Base-by-base conservation (phyloP, 306 rosid species). In the Oemleria cerasiformis region DNA sequence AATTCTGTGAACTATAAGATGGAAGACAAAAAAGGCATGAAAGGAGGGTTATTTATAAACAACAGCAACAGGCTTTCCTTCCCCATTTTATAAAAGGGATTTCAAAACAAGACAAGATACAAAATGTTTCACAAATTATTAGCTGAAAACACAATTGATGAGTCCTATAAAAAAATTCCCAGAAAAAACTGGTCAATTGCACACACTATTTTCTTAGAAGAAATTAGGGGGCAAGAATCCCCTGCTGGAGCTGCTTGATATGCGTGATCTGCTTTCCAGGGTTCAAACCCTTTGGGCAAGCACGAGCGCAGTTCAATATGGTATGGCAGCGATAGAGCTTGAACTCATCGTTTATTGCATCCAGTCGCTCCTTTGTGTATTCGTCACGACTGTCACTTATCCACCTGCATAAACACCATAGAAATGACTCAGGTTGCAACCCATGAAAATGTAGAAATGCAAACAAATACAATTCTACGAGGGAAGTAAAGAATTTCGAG, bases 311-410 rank as follows among this genome's bases (percentile, higher is more conserved):
- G 83, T 95, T 95, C 88, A 91, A 79, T 75, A 95, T 95, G 73
- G 99, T 95, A 86, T 95, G 99, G 75, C 99, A 95, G n/a, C 99
- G 96, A 66, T 95, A 95, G 66, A 95, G 97, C 91, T 95, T 95
- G 89, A 83, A 95, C 83, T 95, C 99, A 48, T 95, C 99, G 67
- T 95, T 84, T 70, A 95, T 77, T 39, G 96, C 92, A 6, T 89
- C 99, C 80, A 95, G 75, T 68, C 99, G 89, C 87, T 95, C 99
- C 80, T 86, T 45, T 7, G 96, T 91, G 77, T 80, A 95, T 77
- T 95, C 96, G 67, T 95, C 99, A 65, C 99, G 99, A 42, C 97
- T 95, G 80, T 95, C 99, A 13, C 92, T 89, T 73, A 95, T 91
- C 99, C 99, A 95, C 83, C 99, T 95, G 81, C 86, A 76, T 41